Evolutionary conservation across 176 grass and related monocot species (phyloP).

Genomic region (Ensete ventricosum): DNA sequence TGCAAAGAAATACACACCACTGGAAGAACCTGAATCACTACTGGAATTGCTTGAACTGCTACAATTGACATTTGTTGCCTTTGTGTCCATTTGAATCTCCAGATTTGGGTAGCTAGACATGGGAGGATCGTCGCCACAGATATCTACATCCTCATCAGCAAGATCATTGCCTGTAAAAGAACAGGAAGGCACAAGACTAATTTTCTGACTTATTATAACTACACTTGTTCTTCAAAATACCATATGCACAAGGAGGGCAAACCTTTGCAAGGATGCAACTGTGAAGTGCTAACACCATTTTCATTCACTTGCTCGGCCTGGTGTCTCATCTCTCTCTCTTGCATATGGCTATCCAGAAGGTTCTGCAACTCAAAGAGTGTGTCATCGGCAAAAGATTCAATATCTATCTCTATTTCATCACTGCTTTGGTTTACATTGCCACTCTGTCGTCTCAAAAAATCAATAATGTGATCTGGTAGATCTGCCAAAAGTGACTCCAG

Average conservation of each 20-base stretch:
- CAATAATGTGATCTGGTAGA: slow-evolving; percentile 54
- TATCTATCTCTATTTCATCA: slow-evolving; percentile 91
- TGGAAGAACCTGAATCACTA: slow-evolving; percentile 75
- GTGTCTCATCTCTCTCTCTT: slow-evolving; percentile 31
- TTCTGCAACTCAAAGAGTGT: slow-evolving; percentile 63
- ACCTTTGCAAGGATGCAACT: slow-evolving; percentile 77
- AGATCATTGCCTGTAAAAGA: slow-evolving; percentile 30
- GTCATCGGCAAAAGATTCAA: slow-evolving; percentile 63
- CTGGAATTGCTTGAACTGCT: slow-evolving; percentile 70
- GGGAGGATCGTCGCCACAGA: slow-evolving; percentile 76
- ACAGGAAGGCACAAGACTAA: background rate
- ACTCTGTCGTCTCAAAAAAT: slow-evolving; percentile 49
- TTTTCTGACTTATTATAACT: slow-evolving; percentile 5
- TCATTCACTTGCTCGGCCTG: slow-evolving; percentile 35
- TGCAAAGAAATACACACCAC: slow-evolving; percentile 51
- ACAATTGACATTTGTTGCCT: slow-evolving; percentile 43
- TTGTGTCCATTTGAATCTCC: slow-evolving; percentile 60
- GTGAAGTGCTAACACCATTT: slow-evolving; percentile 68
- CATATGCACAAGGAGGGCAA: background rate
- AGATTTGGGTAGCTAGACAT: slow-evolving; percentile 32
- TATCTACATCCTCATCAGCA: slow-evolving; percentile 91
- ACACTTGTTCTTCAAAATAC: slow-evolving; percentile 9
- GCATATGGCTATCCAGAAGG: slow-evolving; percentile 58
- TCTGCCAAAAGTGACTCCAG: slow-evolving; percentile 47
- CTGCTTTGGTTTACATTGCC: slow-evolving; percentile 32